Conservation (phyloP, 257 asterid species). For the Thymus mandschuricus region DNA sequence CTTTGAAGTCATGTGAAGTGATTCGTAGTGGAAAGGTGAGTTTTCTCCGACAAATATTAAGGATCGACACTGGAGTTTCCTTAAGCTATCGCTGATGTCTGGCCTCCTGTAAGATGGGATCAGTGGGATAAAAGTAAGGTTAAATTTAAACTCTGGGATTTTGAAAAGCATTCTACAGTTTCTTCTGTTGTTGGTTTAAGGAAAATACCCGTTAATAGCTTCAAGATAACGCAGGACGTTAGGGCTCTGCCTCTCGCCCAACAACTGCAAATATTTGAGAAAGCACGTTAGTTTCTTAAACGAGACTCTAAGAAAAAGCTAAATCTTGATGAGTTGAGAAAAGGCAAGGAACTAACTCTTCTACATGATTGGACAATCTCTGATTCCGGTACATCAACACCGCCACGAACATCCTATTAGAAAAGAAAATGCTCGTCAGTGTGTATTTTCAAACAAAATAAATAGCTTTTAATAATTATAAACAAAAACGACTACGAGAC, state of each 20-base stretch:
- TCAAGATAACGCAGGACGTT: slow-evolving; percentile 71
- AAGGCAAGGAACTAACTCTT: slow-evolving; percentile 47
- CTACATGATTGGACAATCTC: slow-evolving; percentile 57
- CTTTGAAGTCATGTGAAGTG: slow-evolving; percentile 72
- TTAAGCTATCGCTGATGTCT: slow-evolving; percentile 60
- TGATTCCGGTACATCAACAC: slow-evolving; percentile 58
- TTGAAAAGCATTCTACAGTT: neutral
- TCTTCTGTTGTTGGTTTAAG: slow-evolving; percentile 14
- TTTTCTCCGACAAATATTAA: slow-evolving; percentile 74
- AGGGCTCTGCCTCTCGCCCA: slow-evolving; percentile 71
- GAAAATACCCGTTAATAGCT: slow-evolving; percentile 63
- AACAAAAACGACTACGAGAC: slow-evolving; percentile 17
- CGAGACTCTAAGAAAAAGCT: slow-evolving; percentile 11
- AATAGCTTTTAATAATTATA: too few relatives aligned
- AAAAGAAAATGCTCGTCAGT: slow-evolving; percentile 13
- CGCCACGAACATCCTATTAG: slow-evolving; percentile 56
- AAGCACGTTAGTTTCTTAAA: neutral
- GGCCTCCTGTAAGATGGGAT: slow-evolving; percentile 53
- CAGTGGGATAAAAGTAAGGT: slow-evolving; percentile 16
- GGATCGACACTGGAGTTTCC: slow-evolving; percentile 58
- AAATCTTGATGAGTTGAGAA: neutral
- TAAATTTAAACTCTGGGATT: neutral
- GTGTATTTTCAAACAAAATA: neutral
- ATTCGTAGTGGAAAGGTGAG: slow-evolving; percentile 72
- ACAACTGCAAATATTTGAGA: slow-evolving; percentile 49